phyloP scores from a whole-genome alignment of 2,329 filamentous ascomycete genomes.

The Exophiala alcalophila region DNA sequence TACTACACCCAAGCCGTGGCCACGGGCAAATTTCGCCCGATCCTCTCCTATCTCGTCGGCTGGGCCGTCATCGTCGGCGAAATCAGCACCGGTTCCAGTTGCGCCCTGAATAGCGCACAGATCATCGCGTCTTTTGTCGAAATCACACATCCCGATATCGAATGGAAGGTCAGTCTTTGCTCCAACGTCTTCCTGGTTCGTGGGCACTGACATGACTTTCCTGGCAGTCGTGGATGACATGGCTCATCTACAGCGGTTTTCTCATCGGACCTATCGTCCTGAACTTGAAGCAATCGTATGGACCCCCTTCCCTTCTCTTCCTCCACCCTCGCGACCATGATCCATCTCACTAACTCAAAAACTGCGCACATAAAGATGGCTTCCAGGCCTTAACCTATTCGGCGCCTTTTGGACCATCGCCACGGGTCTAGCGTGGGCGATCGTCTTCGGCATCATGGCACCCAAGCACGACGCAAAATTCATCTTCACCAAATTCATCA shows the following conservation, averaged over 20 bases:
- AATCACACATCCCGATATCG: conserved; percentile 22
- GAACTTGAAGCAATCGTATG: conserved; percentile 23
- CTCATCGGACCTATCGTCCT: conserved; percentile 23
- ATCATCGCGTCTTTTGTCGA: conserved; percentile 25
- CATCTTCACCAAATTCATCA: conserved; percentile 58
- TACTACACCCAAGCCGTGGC: conserved; percentile 26
- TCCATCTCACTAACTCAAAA: background rate
- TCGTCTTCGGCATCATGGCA: conserved; percentile 26
- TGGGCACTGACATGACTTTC: conserved; percentile 4
- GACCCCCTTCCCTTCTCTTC: background rate
- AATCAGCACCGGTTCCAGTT: conserved; percentile 23
- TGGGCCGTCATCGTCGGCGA: conserved; percentile 26
- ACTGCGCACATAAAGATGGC: no score
- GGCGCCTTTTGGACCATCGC: conserved; percentile 24
- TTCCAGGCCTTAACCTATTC: conserved; percentile 24
- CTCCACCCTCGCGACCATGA: background rate
- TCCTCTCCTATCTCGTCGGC: conserved; percentile 23
- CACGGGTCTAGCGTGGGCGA: conserved; percentile 21
- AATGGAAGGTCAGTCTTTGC: conserved; percentile 13
- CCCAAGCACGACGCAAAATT: conserved; percentile 37
- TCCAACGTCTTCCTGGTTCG: background rate
- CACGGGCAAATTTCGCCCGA: conserved; percentile 13
- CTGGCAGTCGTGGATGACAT: conserved; percentile 21
- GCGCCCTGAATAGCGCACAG: conserved; percentile 23
- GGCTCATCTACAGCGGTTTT: conserved; percentile 23